Evolutionary conservation across 2,329 filamentous ascomycete genomes (phyloP).

Genomic region (Fusarium beomiforme): DNA sequence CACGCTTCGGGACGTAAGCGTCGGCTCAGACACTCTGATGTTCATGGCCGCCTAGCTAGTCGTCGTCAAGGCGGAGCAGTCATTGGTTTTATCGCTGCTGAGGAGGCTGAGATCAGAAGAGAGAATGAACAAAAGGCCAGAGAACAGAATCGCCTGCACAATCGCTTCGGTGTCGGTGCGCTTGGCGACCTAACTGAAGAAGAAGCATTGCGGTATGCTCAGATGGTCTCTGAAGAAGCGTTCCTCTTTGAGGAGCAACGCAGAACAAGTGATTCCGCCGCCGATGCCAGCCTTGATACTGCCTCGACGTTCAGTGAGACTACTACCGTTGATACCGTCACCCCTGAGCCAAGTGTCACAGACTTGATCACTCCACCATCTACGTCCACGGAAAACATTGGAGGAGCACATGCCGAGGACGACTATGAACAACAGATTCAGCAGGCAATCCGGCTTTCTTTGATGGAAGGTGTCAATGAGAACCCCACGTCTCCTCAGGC

Average conservation of each 20-base stretch:
- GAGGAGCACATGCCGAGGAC: conserved; percentile 49
- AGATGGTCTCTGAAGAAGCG: conserved; percentile 72
- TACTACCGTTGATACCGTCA: conserved; percentile 58
- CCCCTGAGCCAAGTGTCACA: conserved; percentile 64
- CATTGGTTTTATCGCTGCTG: conserved; percentile 85
- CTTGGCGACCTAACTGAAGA: conserved; percentile 74
- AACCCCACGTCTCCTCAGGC: conserved; percentile 56
- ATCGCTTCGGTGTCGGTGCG: conserved; percentile 82
- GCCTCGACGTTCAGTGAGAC: conserved; percentile 55
- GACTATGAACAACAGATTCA: conserved; percentile 71
- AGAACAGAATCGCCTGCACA: conserved; percentile 76
- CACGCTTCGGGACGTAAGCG: conserved; percentile 82
- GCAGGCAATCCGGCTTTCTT: conserved; percentile 69
- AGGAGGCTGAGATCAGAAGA: conserved; percentile 80
- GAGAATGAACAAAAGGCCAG: conserved; percentile 75
- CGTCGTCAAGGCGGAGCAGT: conserved; percentile 73
- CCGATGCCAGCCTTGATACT: conserved; percentile 57
- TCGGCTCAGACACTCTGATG: conserved; percentile 74
- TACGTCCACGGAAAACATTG: conserved; percentile 15
- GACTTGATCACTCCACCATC: conserved; percentile 49
- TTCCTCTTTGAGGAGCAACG: conserved; percentile 67
- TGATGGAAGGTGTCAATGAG: conserved; percentile 65
- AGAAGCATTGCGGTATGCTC: conserved; percentile 71
- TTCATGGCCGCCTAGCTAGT: conserved; percentile 60
- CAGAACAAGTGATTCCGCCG: conserved; percentile 62